Evolutionary conservation across 2,329 filamentous ascomycete genomes (phyloP).

Genomic region (Helicocarpus griseus): DNA sequence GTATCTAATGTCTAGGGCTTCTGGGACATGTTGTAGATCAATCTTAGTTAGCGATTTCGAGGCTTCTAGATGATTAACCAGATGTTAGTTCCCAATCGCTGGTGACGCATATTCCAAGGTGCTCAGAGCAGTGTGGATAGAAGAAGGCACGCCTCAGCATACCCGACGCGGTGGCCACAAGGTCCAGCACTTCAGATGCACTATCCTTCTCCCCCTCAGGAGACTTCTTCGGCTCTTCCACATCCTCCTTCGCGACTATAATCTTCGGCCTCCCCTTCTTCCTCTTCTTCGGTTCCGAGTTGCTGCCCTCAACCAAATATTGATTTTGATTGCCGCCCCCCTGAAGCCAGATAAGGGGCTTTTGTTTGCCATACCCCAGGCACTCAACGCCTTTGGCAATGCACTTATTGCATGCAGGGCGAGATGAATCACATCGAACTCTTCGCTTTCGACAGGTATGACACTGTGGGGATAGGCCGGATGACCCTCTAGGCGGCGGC

Average conservation of each 20-base stretch:
- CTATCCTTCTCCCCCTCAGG: background rate
- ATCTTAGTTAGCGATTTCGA: background rate
- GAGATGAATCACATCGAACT: conserved; percentile 12
- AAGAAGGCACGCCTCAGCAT: background rate
- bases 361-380: conserved; percentile 27
- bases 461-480: conserved; percentile 7
- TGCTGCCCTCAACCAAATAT: conserved; percentile 2
- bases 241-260: conserved; percentile 6
- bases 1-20: conserved; percentile 4
- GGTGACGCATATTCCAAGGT: too few relatives aligned
- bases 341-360: conserved; percentile 40
- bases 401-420: conserved; percentile 13
- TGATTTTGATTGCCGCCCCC: conserved; percentile 10
- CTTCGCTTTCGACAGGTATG: conserved; percentile 14
- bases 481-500: conserved; percentile 40
- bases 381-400: conserved; percentile 10
- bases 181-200: background rate
- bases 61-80: background rate
- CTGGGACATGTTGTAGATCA: background rate
- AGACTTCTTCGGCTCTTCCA: background rate
- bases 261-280: conserved; percentile 12
- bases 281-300: conserved; percentile 3
- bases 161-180: conserved; percentile 1
- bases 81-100: background rate
- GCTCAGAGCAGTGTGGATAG: background rate